A percentile compares a stretch with the other conserved stretches of the same genome.
These are phyloP conservation scores for Neonectria faginata DNA, from an alignment of 2,329 filamentous ascomycete species.

Conservation along the genomic window DNA sequence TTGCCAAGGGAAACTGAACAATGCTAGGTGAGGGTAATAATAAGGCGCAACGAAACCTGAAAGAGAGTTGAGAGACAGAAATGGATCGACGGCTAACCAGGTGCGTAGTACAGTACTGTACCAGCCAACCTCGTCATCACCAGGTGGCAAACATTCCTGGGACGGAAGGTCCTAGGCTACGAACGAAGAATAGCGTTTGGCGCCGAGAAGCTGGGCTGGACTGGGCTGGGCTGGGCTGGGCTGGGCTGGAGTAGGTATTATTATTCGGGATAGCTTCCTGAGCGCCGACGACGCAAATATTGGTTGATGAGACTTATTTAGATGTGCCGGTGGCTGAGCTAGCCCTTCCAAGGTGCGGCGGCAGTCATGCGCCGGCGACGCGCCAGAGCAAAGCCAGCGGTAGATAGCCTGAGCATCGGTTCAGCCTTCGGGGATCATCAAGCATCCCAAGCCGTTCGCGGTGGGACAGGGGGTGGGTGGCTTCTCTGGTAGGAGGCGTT, in stretches of 20 bases:
- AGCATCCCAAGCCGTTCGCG: too few relatives aligned
- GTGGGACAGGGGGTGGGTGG: too few relatives aligned
- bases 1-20: background rate
- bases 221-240: too few relatives aligned
- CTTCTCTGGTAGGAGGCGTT: too few relatives aligned
- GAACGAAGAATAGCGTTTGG: background rate
- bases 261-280: background rate
- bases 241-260: background rate
- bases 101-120: background rate
- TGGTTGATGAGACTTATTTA: background rate
- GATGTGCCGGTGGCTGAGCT: conserved; percentile 1
- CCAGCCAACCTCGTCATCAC: background rate
- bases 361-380: background rate
- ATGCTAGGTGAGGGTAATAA: too few relatives aligned
- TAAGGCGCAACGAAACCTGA: background rate
- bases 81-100: background rate
- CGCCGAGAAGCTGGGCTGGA: background rate
- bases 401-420: background rate
- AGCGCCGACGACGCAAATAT: background rate
- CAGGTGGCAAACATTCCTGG: background rate
- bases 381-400: background rate
- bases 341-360: conserved; percentile 1
- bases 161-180: background rate
- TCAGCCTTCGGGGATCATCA: background rate
- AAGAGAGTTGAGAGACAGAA: background rate